These are phyloP conservation scores for Akanthomyces dipterigenus DNA, from an alignment of 2,329 filamentous ascomycete species.

Conservation along the genomic window DNA sequence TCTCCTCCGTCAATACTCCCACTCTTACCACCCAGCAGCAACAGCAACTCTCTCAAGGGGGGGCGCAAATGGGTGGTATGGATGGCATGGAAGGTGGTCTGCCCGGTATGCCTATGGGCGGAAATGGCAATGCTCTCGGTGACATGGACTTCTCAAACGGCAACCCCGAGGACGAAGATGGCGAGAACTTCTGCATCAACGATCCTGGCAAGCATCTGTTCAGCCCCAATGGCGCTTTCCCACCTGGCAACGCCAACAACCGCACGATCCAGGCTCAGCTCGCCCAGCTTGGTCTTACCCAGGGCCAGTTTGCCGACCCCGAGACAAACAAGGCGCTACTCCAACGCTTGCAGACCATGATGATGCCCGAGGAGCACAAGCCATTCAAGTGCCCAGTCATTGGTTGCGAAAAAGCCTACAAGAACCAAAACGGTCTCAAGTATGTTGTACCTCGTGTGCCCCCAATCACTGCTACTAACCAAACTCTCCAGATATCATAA, in stretches of 20 bases:
- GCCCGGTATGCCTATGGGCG: constrained; percentile 53
- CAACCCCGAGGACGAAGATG: constrained; percentile 30
- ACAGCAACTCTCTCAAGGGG: constrained; percentile 55
- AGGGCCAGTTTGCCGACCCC: constrained; percentile 70
- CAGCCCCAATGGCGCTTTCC: constrained; percentile 71
- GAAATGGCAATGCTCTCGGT: constrained; percentile 45
- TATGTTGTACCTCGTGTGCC: constrained; percentile 41
- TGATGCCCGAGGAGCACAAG: constrained; percentile 84
- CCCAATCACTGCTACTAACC: constrained; percentile 22
- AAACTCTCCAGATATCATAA: constrained; percentile 52
- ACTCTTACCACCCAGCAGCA: constrained; percentile 75
- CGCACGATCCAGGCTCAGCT: constrained; percentile 60
- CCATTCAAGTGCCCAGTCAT: constrained; percentile 97
- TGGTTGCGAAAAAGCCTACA: constrained; percentile 98
- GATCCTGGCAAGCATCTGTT: constrained; percentile 92
- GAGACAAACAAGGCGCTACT: constrained; percentile 59
- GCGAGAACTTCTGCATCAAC: constrained; percentile 64
- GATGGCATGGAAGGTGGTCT: constrained; percentile 69
- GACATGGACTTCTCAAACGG: constrained; percentile 44
- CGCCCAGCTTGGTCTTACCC: constrained; percentile 67
- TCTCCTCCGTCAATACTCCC: constrained; percentile 94
- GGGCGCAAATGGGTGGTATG: constrained; percentile 41
- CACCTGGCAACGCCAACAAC: constrained; percentile 56
- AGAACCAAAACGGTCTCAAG: constrained; percentile 98
- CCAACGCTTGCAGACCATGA: constrained; percentile 52